Evolutionary conservation across 2,329 filamentous ascomycete species (phyloP), one percentile per base, ranked within the genome.

Genomic region (Celoporthe dispersa): DNA sequence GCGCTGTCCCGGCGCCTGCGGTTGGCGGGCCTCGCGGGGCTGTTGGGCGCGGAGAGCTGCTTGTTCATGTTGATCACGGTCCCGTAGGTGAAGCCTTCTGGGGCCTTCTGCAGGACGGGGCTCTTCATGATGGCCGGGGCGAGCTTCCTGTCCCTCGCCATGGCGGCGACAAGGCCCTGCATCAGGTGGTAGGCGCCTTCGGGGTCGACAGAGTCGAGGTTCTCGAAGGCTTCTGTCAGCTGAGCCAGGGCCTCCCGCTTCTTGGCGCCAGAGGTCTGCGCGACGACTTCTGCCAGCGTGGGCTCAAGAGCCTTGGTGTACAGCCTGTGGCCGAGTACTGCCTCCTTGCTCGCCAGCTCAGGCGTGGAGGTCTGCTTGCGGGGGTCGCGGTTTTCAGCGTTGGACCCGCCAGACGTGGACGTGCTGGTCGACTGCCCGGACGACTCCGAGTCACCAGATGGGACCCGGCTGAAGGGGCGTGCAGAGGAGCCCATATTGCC

Each of bases 401-500:
- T 77, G 68, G 83, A 81, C 41, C 82, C 82, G 5, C 81, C 75
- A 2, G 81, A 81, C 0, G 76, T 72, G 4, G 80, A 77, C 16
- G 78, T 75, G 37, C 77, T 78, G 1, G 80, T 64, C 5, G 70
- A 69, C 39, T 83, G 81, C 6, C 82, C 80, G 1, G 81, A 81
- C 41, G 62, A 64, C 7, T 80, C 83, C 31, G 84, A 89, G 75
- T 85, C 84, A 75, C 93, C 92, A 0, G 94, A 96, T 0, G 87
- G 86, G 0, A 97, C 94, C 33, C 95, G 90, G 73, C 93, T 92
- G 84, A 98, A 98, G 66, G 97, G 91, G 68, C 94, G 91, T 74
- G 97, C 93, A 22, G 94, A 97, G 0, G 95, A 98, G 1, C 93
- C 93, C 9, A 91, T 92, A 80, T 98, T 98, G 66, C 95, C 96